phyloP scores from a whole-genome alignment of 208 protist species.

The Leishmania tropica region DNA sequence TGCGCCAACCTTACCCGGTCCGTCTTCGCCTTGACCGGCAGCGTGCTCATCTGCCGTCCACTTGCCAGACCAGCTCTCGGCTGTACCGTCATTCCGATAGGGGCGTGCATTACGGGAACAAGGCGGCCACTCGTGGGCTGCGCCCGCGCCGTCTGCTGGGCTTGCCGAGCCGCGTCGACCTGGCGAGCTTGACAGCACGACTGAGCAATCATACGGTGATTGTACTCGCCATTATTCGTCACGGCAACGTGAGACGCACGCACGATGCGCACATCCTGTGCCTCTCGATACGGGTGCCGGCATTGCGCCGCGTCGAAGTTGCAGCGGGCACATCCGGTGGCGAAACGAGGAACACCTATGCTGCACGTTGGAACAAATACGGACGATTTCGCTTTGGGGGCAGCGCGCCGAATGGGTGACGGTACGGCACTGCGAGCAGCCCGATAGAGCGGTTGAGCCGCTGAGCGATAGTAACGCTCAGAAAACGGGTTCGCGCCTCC shows the following conservation, averaged over 20 bases:
- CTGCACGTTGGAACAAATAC: conserved; percentile 25
- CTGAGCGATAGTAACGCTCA: not conserved
- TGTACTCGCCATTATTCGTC: not conserved
- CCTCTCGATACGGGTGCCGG: conserved; percentile 32
- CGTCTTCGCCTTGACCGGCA: conserved; percentile 16
- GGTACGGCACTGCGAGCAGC: not conserved
- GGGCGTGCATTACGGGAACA: conserved; percentile 24
- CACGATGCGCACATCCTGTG: conserved; percentile 30
- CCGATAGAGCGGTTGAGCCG: not conserved
- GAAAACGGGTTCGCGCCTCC: not conserved
- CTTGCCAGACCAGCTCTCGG: conserved; percentile 11
- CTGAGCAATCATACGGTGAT: not conserved
- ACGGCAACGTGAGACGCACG: conserved; percentile 10
- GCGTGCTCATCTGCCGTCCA: conserved; percentile 22
- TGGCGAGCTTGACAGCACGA: conserved; percentile 21
- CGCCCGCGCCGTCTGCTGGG: conserved; percentile 20
- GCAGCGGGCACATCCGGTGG: conserved; percentile 2
- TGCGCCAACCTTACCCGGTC: conserved; percentile 31
- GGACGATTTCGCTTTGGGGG: conserved; percentile 18
- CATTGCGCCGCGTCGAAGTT: conserved; percentile 9
- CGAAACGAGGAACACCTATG: not conserved
- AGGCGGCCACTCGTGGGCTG: conserved; percentile 17
- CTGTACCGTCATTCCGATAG: conserved; percentile 17
- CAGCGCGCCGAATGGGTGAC: not conserved
- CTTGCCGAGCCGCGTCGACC: conserved; percentile 17